Evolutionary conservation across 805 yeast species (phyloP).

Genomic region (Suhomyces canberraensis): DNA sequence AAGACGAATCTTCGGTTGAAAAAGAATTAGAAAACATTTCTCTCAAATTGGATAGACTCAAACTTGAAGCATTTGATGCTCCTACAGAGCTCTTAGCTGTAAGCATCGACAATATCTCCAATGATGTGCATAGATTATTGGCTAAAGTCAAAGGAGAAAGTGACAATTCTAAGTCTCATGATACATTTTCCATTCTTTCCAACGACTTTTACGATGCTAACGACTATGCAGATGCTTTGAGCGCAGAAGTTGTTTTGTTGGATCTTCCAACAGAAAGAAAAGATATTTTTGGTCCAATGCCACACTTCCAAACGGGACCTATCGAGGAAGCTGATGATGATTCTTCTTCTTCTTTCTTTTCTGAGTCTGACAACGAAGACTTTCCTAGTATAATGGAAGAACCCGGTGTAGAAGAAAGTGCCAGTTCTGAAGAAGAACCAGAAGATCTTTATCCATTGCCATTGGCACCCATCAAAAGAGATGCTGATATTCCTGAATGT

Average conservation of each 20-base stretch:
- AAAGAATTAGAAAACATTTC: slow-evolving; percentile 18
- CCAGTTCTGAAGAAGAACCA: slow-evolving; percentile 22
- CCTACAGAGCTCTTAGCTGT: slow-evolving; percentile 2
- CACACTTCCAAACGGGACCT: background rate
- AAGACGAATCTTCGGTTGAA: slow-evolving; percentile 10
- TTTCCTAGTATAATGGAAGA: background rate
- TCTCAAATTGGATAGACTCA: slow-evolving; percentile 21
- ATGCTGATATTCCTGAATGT: slow-evolving; percentile 57
- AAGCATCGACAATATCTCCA: slow-evolving; percentile 10
- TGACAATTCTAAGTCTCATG: slow-evolving; percentile 10
- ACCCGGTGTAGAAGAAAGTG: slow-evolving; percentile 1
- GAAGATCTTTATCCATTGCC: slow-evolving; percentile 65
- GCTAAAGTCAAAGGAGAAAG: slow-evolving; percentile 6
- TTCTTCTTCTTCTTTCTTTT: slow-evolving; percentile 17
- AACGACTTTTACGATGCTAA: slow-evolving; percentile 57
- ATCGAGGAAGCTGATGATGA: slow-evolving; percentile 18
- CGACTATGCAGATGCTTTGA: slow-evolving; percentile 51
- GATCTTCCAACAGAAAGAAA: slow-evolving; percentile 9
- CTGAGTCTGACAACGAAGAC: slow-evolving; percentile 11
- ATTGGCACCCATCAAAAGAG: slow-evolving; percentile 43
- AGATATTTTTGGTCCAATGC: background rate
- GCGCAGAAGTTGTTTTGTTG: slow-evolving; percentile 55
- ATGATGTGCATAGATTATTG: slow-evolving; percentile 19
- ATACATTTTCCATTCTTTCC: slow-evolving; percentile 28
- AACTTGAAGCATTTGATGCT: slow-evolving; percentile 6